These are phyloP conservation scores for Coniochaeta prunicola DNA, from an alignment of 2,329 filamentous ascomycete species.

Conservation along the genomic window DNA sequence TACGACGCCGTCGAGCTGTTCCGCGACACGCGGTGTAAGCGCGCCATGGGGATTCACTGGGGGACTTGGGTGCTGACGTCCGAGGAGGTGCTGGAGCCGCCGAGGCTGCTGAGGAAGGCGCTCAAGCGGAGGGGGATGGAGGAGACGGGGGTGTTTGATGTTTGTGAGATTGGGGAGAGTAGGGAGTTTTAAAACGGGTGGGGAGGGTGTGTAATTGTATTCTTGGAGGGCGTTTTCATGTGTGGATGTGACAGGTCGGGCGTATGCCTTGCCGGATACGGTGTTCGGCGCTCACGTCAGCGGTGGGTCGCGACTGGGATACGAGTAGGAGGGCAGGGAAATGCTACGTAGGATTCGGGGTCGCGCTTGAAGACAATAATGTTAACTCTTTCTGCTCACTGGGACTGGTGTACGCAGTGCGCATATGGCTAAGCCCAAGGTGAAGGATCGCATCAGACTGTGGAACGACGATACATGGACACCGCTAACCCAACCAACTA, in stretches of 20 bases:
- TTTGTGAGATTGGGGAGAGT: conserved; percentile 79
- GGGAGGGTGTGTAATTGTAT: background rate
- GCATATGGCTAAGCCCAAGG: too few relatives aligned
- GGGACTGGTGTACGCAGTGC: too few relatives aligned
- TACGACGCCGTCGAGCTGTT: conserved; percentile 88
- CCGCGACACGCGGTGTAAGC: conserved; percentile 68
- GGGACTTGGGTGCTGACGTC: conserved; percentile 81
- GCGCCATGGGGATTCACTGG: conserved; percentile 87
- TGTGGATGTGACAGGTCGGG: background rate
- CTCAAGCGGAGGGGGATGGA: conserved; percentile 58
- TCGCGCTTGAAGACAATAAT: too few relatives aligned
- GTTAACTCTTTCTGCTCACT: too few relatives aligned
- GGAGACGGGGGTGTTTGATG: conserved; percentile 70
- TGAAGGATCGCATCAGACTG: too few relatives aligned
- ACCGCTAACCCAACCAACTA: too few relatives aligned
- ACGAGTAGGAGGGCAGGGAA: background rate
- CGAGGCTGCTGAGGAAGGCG: conserved; percentile 63
- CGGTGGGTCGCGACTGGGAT: background rate
- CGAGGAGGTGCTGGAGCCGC: conserved; percentile 82
- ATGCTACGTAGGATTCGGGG: background rate
- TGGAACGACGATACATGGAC: too few relatives aligned
- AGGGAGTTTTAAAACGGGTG: conserved; percentile 55
- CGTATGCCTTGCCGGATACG: too few relatives aligned
- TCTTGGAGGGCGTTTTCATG: too few relatives aligned
- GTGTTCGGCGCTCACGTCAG: background rate